Evolutionary conservation across 345 rosid genomes (phyloP).

Genomic region (Lagerstroemia speciosa): DNA sequence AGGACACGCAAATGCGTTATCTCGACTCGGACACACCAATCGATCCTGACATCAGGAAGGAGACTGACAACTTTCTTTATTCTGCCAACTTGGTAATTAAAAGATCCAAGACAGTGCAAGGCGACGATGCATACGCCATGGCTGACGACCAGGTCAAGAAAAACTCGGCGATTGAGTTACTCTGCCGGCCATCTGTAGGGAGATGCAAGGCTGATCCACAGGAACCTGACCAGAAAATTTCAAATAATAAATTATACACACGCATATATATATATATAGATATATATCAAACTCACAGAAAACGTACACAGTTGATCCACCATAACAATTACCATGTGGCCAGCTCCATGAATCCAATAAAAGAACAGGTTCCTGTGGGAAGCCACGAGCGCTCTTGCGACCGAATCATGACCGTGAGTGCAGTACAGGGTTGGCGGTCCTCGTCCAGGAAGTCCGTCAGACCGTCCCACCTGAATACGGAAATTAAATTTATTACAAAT

Average conservation of each 20-base stretch:
- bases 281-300: too few species aligned
- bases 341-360: slow-evolving; percentile 37
- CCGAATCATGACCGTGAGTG: slow-evolving; percentile 8
- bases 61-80: too few species aligned
- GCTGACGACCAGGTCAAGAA: neutral
- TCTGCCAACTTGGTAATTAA: too few species aligned
- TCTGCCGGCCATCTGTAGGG: slow-evolving; percentile 32
- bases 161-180: slow-evolving; percentile 24
- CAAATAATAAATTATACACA: neutral
- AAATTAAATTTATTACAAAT: neutral
- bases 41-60: too few species aligned
- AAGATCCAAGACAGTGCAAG: too few species aligned
- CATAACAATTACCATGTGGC: slow-evolving; percentile 25
- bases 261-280: neutral
- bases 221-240: slow-evolving; percentile 25
- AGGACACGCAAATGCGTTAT: too few species aligned
- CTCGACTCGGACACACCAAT: too few species aligned
- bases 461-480: slow-evolving; percentile 26
- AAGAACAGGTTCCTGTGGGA: slow-evolving; percentile 25
- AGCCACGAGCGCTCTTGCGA: slow-evolving; percentile 22
- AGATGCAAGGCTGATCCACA: slow-evolving; percentile 30
- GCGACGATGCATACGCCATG: neutral
- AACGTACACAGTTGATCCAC: neutral
- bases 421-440: slow-evolving; percentile 27
- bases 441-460: slow-evolving; percentile 13